Conservation (phyloP, 345 rosid genomes). For the Crucihimalaya himalaica region DNA sequence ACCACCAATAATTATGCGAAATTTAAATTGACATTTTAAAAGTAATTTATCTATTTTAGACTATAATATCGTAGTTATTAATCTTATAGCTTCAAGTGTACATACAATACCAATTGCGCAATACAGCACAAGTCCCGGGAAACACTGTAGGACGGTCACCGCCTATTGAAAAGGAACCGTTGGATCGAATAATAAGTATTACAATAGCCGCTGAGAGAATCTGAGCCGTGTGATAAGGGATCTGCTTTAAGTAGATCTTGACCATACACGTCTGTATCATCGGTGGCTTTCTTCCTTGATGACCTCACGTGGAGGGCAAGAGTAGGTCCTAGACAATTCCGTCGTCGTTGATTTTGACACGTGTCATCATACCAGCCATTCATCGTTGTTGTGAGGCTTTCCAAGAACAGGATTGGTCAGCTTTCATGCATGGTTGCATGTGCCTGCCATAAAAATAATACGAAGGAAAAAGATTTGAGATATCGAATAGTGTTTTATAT, state of each 20-base stretch:
- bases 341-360: constrained; percentile 27
- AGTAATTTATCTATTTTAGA: constrained; percentile 14
- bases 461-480: background rate
- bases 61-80: constrained; percentile 37
- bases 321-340: constrained; percentile 11
- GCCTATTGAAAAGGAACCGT: constrained; percentile 53
- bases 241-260: constrained; percentile 45
- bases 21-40: background rate
- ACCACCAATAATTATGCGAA: constrained; percentile 29
- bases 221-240: constrained; percentile 52
- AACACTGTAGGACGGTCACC: constrained; percentile 73
- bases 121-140: constrained; percentile 45
- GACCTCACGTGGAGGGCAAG: constrained; percentile 52
- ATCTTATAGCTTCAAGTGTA: constrained; percentile 31
- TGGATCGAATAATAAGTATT: constrained; percentile 44
- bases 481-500: constrained; percentile 15
- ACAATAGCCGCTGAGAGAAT: constrained; percentile 50
- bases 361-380: constrained; percentile 38
- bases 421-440: constrained; percentile 45
- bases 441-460: constrained; percentile 30
- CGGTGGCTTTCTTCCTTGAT: constrained; percentile 26
- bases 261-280: constrained; percentile 47
- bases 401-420: constrained; percentile 40
- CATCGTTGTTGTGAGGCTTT: constrained; percentile 31
- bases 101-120: constrained; percentile 45